Evolutionary conservation across 2,329 filamentous ascomycete species (phyloP), one percentile per base, ranked within the genome.

Genomic region (Alternaria ventricosa): DNA sequence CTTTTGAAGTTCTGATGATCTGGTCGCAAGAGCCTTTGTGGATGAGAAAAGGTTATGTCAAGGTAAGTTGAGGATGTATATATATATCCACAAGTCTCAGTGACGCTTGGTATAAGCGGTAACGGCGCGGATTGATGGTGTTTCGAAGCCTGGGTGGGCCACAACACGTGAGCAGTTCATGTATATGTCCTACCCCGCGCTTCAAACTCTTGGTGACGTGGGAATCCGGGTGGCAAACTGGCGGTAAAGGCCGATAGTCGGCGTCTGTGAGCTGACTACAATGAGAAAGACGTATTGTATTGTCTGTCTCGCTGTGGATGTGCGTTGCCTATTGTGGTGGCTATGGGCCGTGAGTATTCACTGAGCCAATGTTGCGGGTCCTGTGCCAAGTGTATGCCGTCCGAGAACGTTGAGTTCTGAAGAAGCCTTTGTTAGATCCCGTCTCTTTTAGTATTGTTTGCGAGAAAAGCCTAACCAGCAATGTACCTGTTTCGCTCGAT

Each of bases 61-160:
- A 41, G 36, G 36, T 41, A 41, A 41, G 36, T 13, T 13, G 15
- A 23, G 1, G 30, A 36, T 18, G 6, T 15, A 36, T 30, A 22
- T 27, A 45, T 55, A 28, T 49, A 36, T 5, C 56, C 33, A 36
- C 23, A 60, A 20, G 12, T 55, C 60, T 44, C 33, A 15, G 49
- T 45, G 49, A 60, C 49, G 25, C 33, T 45, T 30, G 27, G 18
- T 36, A 50, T 18, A 44, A 33, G 56, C 60, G 56, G 60, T 63
- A 33, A 33, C 46, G 28, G 56, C 41, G 55, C 55, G 50, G 56
- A 53, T 3, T 36, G 49, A 18, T n/a, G 49, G 13, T 53, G 36
- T 30, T 2, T 20, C 28, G 28, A 53, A 53, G 20, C 15, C 28
- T 23, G 20, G 5, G 6, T 41, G 28, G 36, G 36, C 49, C 9